phyloP scores from a whole-genome alignment of 2,329 filamentous ascomycete species.

The Cytospora piceicola region DNA sequence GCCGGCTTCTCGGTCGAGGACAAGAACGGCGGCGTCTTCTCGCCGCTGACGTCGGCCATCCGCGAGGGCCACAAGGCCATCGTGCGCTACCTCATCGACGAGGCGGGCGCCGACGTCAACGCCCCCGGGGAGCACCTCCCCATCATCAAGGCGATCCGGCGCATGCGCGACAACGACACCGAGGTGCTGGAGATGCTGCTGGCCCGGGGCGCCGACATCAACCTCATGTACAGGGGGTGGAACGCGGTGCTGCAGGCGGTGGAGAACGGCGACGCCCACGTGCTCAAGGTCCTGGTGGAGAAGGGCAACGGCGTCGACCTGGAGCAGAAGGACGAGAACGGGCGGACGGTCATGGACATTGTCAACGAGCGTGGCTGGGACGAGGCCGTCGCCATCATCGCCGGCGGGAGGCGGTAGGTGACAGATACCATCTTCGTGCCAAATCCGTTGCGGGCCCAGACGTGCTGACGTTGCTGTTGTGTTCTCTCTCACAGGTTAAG shows the following conservation, averaged over 20 bases:
- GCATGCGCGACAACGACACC: conserved; percentile 58
- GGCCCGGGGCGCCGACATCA: conserved; percentile 67
- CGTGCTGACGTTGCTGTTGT: neutral
- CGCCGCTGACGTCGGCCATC: conserved; percentile 68
- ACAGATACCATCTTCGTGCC: neutral
- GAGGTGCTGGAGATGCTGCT: conserved; percentile 67
- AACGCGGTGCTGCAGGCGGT: conserved; percentile 68
- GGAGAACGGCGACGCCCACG: conserved; percentile 62
- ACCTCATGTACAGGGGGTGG: conserved; percentile 69
- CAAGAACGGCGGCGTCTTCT: conserved; percentile 74
- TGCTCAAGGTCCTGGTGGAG: conserved; percentile 57
- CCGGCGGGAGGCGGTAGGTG: conserved; percentile 30
- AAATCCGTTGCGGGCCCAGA: neutral
- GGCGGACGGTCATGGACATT: conserved; percentile 55
- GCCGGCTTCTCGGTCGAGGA: conserved; percentile 71
- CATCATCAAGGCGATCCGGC: conserved; percentile 69
- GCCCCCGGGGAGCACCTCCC: conserved; percentile 72
- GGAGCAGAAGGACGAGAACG: conserved; percentile 35
- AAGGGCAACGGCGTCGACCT: conserved; percentile 34
- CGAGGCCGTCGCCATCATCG: conserved; percentile 56
- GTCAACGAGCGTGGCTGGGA: conserved; percentile 62
- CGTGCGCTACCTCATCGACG: conserved; percentile 62
- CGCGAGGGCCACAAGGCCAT: conserved; percentile 66
- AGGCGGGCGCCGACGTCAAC: conserved; percentile 67
- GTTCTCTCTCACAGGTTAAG: conserved; percentile 25